Evolutionary conservation across 2,329 filamentous ascomycete genomes (phyloP), one percentile per base, ranked within the genome.

Genomic region (Penicillium janthinellum): DNA sequence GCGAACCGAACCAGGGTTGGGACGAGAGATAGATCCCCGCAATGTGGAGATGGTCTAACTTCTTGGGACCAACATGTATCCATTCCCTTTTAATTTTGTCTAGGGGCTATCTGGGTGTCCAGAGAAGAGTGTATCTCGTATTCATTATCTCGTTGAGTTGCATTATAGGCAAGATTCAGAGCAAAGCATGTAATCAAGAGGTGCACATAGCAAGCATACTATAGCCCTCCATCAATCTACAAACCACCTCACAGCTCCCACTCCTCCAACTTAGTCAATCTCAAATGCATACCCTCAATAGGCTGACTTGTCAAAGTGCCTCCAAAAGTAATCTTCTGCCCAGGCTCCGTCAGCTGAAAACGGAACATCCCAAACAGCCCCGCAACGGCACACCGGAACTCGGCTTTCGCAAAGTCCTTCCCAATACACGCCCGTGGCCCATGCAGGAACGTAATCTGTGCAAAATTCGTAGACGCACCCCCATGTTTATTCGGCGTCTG

Each of bases 351-450:
- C 35, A 61, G 35, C 31, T 58, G 50, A 17, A 60, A 28, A 20
- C 31, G 15, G 41, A 58, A 37, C 22, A 44, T 37, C 17, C 60
- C 60, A 54, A 59, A 53, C 34, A 62, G 41, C 22, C 57, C 58
- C 11, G 61, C 61, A 55, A 63, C 61, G 28, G 56, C 55, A 54
- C 58, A 61, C 35, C 56, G 35, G 31, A 63, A 56, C 45, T 64
- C 59, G 6, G 62, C 59, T 17, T 58, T 60, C 5, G 64, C 62
- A 55, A 64, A 65, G 39, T 62, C 59, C 55, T 62, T 58, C 2
- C 60, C 63, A 44, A 66, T 63, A 54, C 64, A 67, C 20, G 53
- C 59, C 37, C 61, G 47, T 25, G 59, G 59, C 15, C 64, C 64
- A 48, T 65, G 63, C n/a, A 58, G 54, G 47, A 67, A 67, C 5